These are phyloP conservation scores for Backusella morwellensis DNA, from an alignment of 192 early-diverging fungal genomes.

Conservation along the genomic window DNA sequence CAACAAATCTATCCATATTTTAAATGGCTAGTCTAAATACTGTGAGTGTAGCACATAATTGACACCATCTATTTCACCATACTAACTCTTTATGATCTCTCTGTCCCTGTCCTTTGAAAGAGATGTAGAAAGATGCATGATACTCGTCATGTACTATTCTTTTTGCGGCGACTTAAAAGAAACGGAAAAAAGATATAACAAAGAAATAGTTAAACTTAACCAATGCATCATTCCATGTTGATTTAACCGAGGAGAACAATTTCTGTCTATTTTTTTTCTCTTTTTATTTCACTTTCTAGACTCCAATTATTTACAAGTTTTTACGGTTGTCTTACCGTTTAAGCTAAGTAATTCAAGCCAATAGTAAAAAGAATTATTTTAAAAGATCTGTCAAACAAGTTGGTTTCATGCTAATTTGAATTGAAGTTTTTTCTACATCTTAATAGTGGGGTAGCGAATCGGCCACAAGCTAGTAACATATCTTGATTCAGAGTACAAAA, in stretches of 20 bases:
- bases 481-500: not conserved
- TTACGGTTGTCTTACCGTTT: not conserved
- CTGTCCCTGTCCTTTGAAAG: not conserved
- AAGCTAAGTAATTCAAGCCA: no score
- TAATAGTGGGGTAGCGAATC: not conserved
- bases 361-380: no score
- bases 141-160: not conserved
- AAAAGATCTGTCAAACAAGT: no score
- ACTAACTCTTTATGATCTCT: not conserved
- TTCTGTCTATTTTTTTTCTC: not conserved
- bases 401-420: no score
- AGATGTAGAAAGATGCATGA: not conserved
- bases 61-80: not conserved
- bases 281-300: not conserved
- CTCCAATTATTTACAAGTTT: not conserved
- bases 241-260: not conserved
- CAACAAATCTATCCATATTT: no score
- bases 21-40: no score
- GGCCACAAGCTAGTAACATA: not conserved
- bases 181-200: not conserved
- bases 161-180: not conserved
- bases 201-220: not conserved
- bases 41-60: not conserved
- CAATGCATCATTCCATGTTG: not conserved
- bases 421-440: no score